Evolutionary conservation across 169 alveolate genomes (phyloP).

Genomic region (Plasmodium malariae): DNA sequence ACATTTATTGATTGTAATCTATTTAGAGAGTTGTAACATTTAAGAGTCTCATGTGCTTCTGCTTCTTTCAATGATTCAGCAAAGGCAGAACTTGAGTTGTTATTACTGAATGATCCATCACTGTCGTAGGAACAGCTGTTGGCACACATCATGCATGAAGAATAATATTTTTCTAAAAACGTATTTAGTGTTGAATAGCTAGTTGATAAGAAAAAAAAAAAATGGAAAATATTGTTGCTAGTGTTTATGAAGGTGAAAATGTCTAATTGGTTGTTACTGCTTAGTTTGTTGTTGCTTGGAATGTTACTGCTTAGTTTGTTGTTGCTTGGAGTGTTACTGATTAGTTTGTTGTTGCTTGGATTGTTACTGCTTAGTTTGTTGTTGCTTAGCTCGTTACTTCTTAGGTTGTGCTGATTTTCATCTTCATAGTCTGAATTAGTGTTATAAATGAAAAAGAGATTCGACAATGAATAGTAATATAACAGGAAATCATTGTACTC

Average conservation of each 20-base stretch:
- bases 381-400: background rate
- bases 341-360: background rate
- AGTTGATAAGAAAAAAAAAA: constrained; percentile 52
- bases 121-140: background rate
- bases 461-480: constrained; percentile 20
- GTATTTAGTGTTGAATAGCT: constrained; percentile 33
- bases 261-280: constrained; percentile 8
- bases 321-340: background rate
- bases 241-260: constrained; percentile 45
- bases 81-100: constrained; percentile 2
- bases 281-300: background rate
- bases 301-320: background rate
- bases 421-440: background rate
- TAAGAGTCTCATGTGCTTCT: background rate
- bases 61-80: background rate
- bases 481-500: constrained; percentile 21
- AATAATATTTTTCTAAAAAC: constrained; percentile 15
- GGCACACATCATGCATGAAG: background rate
- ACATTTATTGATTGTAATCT: background rate
- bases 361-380: background rate
- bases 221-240: constrained; percentile 49
- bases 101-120: background rate
- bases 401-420: background rate
- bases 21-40: background rate
- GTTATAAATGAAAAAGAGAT: constrained; percentile 29